These are phyloP conservation scores for Puccinia sorghi DNA, from an alignment of 1,284 basidiomycete species.

Conservation along the genomic window DNA sequence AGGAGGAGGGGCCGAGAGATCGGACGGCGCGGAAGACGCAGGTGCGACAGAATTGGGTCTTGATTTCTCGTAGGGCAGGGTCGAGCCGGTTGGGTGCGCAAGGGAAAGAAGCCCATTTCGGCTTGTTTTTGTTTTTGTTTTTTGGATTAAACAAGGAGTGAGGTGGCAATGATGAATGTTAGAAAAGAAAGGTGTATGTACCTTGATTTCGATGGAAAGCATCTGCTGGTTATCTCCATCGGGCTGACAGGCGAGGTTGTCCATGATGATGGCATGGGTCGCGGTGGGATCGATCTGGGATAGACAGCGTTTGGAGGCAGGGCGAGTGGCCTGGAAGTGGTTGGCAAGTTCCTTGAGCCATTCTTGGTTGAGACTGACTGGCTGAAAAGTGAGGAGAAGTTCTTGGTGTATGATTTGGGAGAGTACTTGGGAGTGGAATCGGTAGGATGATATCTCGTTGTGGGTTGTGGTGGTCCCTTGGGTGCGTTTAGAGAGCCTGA, in stretches of 20 bases:
- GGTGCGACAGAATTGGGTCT: slow-evolving; percentile 35
- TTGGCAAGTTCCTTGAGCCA: slow-evolving; percentile 7
- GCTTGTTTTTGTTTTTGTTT: background rate
- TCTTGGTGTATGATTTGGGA: background rate
- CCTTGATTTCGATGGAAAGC: slow-evolving; percentile 35
- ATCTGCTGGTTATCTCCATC: background rate
- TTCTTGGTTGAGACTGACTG: background rate
- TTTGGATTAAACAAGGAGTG: background rate
- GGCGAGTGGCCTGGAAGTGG: background rate
- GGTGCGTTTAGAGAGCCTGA: slow-evolving; percentile 23
- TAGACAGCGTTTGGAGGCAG: background rate
- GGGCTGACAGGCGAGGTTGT: slow-evolving; percentile 2
- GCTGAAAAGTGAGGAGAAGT: background rate
- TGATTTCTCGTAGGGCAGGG: background rate
- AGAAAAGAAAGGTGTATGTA: background rate
- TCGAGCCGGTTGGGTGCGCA: background rate
- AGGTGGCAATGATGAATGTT: background rate
- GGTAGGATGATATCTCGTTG: background rate
- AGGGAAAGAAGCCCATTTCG: slow-evolving; percentile 39
- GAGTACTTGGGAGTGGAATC: slow-evolving; percentile 18
- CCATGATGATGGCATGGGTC: slow-evolving; percentile 19
- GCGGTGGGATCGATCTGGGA: background rate
- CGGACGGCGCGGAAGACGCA: slow-evolving; percentile 36
- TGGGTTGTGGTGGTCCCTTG: background rate
- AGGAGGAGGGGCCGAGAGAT: background rate